Evolutionary conservation across 352 stramenopile species (phyloP).

Genomic region (Globisporangium solare): DNA sequence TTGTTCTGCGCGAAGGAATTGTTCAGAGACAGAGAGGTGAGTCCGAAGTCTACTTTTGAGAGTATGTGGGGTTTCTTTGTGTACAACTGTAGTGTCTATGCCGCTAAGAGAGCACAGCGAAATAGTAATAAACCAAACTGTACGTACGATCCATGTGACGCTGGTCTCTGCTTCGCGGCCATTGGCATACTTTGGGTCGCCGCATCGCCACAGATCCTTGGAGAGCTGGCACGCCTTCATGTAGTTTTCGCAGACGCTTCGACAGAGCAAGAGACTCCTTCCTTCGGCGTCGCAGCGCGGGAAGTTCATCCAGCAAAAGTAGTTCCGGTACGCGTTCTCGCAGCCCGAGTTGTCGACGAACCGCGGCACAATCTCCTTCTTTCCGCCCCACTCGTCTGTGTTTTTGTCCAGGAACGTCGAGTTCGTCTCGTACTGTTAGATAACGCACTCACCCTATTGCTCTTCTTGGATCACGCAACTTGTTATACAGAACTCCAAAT

Average conservation of each 20-base stretch:
- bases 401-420: constrained; percentile 41
- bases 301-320: constrained; percentile 91
- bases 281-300: constrained; percentile 85
- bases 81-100: constrained; percentile 1
- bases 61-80: background rate
- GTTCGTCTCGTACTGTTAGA: constrained; percentile 68
- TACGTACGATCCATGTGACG: constrained; percentile 53
- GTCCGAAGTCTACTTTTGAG: background rate
- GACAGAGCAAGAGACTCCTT: constrained; percentile 76
- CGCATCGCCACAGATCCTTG: constrained; percentile 86
- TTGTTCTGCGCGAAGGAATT: constrained; percentile 35
- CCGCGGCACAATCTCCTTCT: constrained; percentile 55
- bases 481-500: no score
- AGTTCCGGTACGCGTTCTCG: constrained; percentile 87
- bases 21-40: constrained; percentile 2
- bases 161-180: constrained; percentile 56
- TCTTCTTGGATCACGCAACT: no score
- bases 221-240: constrained; percentile 83
- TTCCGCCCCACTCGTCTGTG: constrained; percentile 66
- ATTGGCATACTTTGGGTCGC: constrained; percentile 69
- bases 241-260: constrained; percentile 89
- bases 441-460: no score
- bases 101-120: constrained; percentile 6
- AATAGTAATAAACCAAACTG: background rate
- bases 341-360: constrained; percentile 88